A percentile compares a stretch with the other conserved stretches of the same genome.
Conservation (phyloP, 306 rosid genomes). For the Cicer bijugum region DNA sequence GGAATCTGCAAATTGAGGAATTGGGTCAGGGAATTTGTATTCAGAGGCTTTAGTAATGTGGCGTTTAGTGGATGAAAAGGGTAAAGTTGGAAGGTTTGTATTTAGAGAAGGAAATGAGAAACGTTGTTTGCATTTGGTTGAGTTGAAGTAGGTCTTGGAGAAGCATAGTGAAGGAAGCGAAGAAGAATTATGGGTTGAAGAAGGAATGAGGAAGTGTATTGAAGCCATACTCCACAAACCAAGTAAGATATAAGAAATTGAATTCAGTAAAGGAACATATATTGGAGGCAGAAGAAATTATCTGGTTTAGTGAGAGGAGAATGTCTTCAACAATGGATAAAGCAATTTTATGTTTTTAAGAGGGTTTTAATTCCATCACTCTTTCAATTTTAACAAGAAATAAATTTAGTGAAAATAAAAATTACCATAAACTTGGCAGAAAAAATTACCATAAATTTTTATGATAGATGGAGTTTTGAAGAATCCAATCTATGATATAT, state of each 20-base stretch:
- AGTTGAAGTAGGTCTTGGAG: slow-evolving; percentile 31
- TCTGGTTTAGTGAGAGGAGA: no score
- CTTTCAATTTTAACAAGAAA: no score
- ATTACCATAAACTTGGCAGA: no score
- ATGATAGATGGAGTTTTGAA: no score
- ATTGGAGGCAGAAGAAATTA: no score
- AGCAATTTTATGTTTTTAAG: no score
- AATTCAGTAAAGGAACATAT: no score
- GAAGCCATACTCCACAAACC: slow-evolving; percentile 45
- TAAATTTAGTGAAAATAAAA: no score
- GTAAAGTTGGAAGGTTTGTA: slow-evolving; percentile 37
- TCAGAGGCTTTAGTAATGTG: slow-evolving; percentile 57
- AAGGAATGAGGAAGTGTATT: slow-evolving; percentile 27
- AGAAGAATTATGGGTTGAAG: slow-evolving; percentile 23
- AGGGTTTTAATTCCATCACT: no score
- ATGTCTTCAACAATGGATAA: no score
- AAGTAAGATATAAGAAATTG: neutral
- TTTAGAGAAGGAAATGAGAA: slow-evolving; percentile 43
- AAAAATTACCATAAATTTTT: no score
- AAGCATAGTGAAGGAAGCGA: slow-evolving; percentile 38
- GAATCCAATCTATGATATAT: no score
- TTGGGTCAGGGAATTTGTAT: slow-evolving; percentile 94
- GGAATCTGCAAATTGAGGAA: slow-evolving; percentile 82
- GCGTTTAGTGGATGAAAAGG: slow-evolving; percentile 42
- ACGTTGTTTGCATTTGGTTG: slow-evolving; percentile 40